Evolutionary conservation across 352 stramenopile species (phyloP), one percentile per base, ranked within the genome.

Genomic region (Pythium monospermum): DNA sequence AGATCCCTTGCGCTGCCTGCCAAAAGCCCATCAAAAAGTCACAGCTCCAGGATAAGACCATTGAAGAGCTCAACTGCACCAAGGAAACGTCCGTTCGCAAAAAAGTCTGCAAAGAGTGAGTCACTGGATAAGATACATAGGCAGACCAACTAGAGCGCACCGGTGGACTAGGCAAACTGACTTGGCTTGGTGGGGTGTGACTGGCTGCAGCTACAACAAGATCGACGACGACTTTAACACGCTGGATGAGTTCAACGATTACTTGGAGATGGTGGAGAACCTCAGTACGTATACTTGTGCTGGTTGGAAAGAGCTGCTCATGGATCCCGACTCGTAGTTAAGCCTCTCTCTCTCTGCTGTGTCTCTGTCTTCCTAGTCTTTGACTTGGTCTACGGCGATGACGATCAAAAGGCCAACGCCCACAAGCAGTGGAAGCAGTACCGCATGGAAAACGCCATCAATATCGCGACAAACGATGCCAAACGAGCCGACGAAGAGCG

Each of bases 401-500:
- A 94, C 7, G 55, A 59, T 5, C 69, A 86, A 43, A 91, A 91
- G 51, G 68, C 72, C 10, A 61, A 56, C 6, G 83, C 81, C 12
- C 76, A 91, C 50, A 85, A 85, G 47, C 82, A 91, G 64, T 92
- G 80, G 83, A 94, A 94, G 52, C 75, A 87, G 60, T 94, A 94
- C 39, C 78, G 82, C 26, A 59, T 72, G 27, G 83, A 94, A 41
- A 89, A 94, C 45, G 74, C 77, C 10, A 85, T 92, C 57, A 73
- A 63, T 3, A 94, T 94, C 46, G 81, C 79, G 28, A 88, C 83
- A 0, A 94, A 94, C 46, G 83, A 94, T 33, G 83, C 83, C 12
- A 89, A 88, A 55, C 87, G 87, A 30, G 83, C 83, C 15, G 83
- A 94, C 39, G 83, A 94, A 60, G 83, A 94, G 68, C 80, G 83